Conservation (phyloP, 768 basidiomycete species). For the Porphyrellus cyaneotinctus region DNA sequence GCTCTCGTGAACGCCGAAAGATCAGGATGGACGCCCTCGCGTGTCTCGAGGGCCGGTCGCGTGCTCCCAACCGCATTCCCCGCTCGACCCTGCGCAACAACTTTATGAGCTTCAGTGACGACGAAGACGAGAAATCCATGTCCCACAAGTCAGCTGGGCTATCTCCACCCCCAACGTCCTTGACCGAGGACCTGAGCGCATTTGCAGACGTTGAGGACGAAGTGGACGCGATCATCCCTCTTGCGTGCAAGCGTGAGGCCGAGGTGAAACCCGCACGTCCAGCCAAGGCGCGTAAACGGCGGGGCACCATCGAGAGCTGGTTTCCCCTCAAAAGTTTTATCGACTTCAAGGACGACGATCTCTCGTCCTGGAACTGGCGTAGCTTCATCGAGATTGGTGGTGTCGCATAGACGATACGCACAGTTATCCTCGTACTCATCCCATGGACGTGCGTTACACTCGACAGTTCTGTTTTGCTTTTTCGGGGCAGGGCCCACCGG, state of each 20-base stretch:
- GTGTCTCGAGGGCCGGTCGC: conserved; percentile 53
- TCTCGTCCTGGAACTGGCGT: conserved; percentile 52
- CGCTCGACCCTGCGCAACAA: conserved; percentile 34
- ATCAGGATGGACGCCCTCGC: conserved; percentile 62
- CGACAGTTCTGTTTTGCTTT: neutral
- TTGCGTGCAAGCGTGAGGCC: conserved; percentile 6
- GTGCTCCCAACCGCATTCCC: conserved; percentile 19
- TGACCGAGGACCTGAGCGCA: conserved; percentile 19
- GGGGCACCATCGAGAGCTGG: conserved; percentile 47
- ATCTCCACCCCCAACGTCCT: neutral
- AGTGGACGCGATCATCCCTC: conserved; percentile 23
- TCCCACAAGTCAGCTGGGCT: neutral
- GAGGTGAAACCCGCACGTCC: conserved; percentile 7
- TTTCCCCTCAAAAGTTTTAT: conserved; percentile 63
- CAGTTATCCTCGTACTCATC: neutral
- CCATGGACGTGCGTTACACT: neutral
- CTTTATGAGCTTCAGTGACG: conserved; percentile 68
- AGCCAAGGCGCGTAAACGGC: conserved; percentile 28
- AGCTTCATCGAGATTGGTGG: conserved; percentile 59
- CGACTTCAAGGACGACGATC: conserved; percentile 50
- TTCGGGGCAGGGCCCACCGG: conserved; percentile 7
- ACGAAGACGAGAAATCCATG: conserved; percentile 45
- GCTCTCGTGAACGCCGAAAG: conserved; percentile 41
- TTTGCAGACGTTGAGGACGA: conserved; percentile 34
- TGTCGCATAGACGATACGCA: conserved; percentile 10